Base-by-base conservation (phyloP, 2,329 filamentous ascomycete genomes). In the Xylaria sp. region DNA sequence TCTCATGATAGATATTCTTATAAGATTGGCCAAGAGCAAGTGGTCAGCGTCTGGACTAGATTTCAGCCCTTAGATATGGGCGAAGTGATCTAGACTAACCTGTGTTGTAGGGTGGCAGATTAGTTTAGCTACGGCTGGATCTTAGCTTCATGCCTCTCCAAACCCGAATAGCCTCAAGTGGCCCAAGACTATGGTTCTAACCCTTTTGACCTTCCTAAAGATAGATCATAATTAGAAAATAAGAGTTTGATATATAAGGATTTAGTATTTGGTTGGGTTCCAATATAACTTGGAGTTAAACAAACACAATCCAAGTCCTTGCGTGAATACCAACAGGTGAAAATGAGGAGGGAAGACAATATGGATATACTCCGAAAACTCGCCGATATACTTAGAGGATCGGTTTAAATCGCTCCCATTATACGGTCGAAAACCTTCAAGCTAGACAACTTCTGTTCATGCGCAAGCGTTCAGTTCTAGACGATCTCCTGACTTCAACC, bases 291-390 rank as follows among this genome's bases (percentile, higher is more conserved):
- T 40, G 35, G 23, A 4, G 13, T 27, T 10, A 40, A 35, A 25
- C 5, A 59, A 35, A 8, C 35, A 13, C 35, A 44, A 25, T 23
- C 4, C 18, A 6, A 29, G 18, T n/a, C 5, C 4, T 5, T n/a
- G 4, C 5, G 5, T 21, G 10, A 35, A 10, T 8, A 37, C 6
- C n/a, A 48, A 37, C 21, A 27, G 3, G 58, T 57, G 16, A 32
- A 42, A 21, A 27, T 18, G 48, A 47, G 18, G 13, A 53, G 21
- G 8, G 13, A 59, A n/a, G 42, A 32, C 1, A 54, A 65, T 29
- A 69, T 69, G 64, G 9, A 69, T 25, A 64, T 54, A n/a, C 67
- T 69, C 21, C 60, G 67, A 13, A 54, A 64, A 57, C 55, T 69
- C 5, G 67, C 67, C n/a, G 60, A 67, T 29, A 64, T 69, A 51